A percentile compares a stretch with the other conserved stretches of the same genome.
Conservation (phyloP, 768 basidiomycete genomes). For the Scleroderma citrinum region DNA sequence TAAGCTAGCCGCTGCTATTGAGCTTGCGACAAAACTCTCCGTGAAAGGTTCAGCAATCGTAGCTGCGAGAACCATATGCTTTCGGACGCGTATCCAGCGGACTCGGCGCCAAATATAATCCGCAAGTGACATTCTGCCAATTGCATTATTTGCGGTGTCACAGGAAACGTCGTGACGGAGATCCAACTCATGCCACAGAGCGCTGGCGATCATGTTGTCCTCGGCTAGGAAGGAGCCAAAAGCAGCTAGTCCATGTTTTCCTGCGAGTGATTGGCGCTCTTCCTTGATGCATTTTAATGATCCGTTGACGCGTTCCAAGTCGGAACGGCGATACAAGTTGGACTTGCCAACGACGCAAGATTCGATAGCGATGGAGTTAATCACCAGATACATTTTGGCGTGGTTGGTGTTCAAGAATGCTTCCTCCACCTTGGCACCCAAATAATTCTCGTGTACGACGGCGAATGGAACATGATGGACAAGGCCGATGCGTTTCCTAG, state of each 20-base stretch:
- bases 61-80: slow-evolving; percentile 84
- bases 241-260: slow-evolving; percentile 54
- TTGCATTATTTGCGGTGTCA: slow-evolving; percentile 83
- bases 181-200: slow-evolving; percentile 90
- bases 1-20: slow-evolving; percentile 55
- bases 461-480: slow-evolving; percentile 97
- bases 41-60: slow-evolving; percentile 91
- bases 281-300: slow-evolving; percentile 45
- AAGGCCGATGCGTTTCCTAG: slow-evolving; percentile 58
- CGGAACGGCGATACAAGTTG: slow-evolving; percentile 86
- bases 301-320: slow-evolving; percentile 71
- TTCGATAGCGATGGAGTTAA: slow-evolving; percentile 82
- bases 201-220: slow-evolving; percentile 94
- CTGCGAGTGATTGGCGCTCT: slow-evolving; percentile 15
- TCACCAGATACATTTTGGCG: slow-evolving; percentile 96
- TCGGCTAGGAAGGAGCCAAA: slow-evolving; percentile 92
- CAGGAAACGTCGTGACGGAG: slow-evolving; percentile 85
- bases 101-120: slow-evolving; percentile 88
- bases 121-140: slow-evolving; percentile 79
- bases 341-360: slow-evolving; percentile 98
- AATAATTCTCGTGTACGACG: slow-evolving; percentile 53
- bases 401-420: slow-evolving; percentile 97
- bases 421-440: slow-evolving; percentile 85
- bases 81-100: slow-evolving; percentile 96
- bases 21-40: slow-evolving; percentile 70